phyloP scores from a whole-genome alignment of 495 filamentous ascomycete species.

The Penicillium samsonianum region DNA sequence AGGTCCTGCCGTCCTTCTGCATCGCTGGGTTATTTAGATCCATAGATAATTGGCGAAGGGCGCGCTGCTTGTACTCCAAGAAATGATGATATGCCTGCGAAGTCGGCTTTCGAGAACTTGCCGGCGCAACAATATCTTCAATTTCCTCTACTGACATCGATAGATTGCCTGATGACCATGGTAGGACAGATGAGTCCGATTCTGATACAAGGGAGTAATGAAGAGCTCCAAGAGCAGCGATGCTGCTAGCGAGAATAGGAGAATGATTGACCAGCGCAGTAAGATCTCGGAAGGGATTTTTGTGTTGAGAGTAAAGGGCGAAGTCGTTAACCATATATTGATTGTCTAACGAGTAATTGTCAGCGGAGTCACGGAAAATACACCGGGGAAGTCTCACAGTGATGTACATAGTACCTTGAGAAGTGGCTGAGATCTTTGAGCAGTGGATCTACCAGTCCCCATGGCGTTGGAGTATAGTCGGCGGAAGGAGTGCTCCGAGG shows the following conservation, averaged over 20 bases:
- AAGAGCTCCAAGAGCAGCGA: conserved; percentile 46
- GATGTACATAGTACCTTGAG: conserved; percentile 43
- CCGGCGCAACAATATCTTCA: conserved; percentile 32
- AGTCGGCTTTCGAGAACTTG: conserved; percentile 30
- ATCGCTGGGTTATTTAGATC: conserved; percentile 39
- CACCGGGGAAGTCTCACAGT: conserved; percentile 35
- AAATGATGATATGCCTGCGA: conserved; percentile 45
- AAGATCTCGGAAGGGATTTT: conserved; percentile 46
- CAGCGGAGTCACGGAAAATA: conserved; percentile 1
- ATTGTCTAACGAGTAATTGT: conserved; percentile 31
- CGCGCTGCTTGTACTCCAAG: conserved; percentile 45
- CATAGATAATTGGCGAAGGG: conserved; percentile 41
- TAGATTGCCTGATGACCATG: conserved; percentile 38
- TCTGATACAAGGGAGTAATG: conserved; percentile 43
- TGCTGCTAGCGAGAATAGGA: conserved; percentile 39
- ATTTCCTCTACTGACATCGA: conserved; percentile 29
- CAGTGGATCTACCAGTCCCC: conserved; percentile 46
- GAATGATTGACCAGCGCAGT: conserved; percentile 42
- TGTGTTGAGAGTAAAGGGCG: conserved; percentile 41
- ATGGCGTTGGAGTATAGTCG: conserved; percentile 30
- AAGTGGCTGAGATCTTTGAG: conserved; percentile 41
- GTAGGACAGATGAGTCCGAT: conserved; percentile 37
- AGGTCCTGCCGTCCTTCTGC: conserved; percentile 43
- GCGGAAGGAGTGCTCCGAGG: conserved; percentile 3
- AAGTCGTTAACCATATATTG: conserved; percentile 39